Evolutionary conservation across 768 basidiomycete genomes (phyloP), one percentile per base, ranked within the genome.

Genomic region (Boletus eberwhitei): DNA sequence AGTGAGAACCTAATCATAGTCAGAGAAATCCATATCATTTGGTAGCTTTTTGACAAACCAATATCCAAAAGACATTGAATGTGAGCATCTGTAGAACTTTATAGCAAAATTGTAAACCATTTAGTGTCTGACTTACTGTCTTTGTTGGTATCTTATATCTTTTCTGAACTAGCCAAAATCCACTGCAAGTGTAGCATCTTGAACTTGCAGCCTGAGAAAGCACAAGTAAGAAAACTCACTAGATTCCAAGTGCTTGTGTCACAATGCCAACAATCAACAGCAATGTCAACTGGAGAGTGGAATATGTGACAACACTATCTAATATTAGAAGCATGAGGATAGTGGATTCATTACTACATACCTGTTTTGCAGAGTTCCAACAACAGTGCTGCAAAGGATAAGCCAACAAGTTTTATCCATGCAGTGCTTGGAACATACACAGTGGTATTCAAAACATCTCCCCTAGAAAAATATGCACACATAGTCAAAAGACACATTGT

Each of bases 301-400:
- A 88, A 64, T 88, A 90, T 4, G 80, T 75, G 8, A 88, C 84
- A 41, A 89, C 76, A 61, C 86, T 88, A 54, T 14, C 13, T 41
- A 34, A 37, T 50, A 45, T 60, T 39, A 63, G 53, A 50, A 34
- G 17, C 14, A 50, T 22, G 22, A 24, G 14, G 44, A 22, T 7
- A 37, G 9, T 17, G 17, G 22, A 24, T 34, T 17, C 6, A 44
- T 41, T n/a, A 24, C 26, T 19, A 38, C 50, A 36, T 44, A 84
- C 86, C 82, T 85, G 59, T 90, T 89, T 64, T 88, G 87, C 32
- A 88, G 65, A 2, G 87, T 88, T 7, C 71, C 80, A 49, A 90
- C 78, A 36, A 88, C 84, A n/a, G 86, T 87, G 7, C 86, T 87
- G 59, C 24, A 21, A 6, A 39, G 35, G 37, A 48, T 41, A 42